Evolutionary conservation across 768 basidiomycete species (phyloP), one percentile per base, ranked within the genome.

Genomic region (Leccinum rimulosum): DNA sequence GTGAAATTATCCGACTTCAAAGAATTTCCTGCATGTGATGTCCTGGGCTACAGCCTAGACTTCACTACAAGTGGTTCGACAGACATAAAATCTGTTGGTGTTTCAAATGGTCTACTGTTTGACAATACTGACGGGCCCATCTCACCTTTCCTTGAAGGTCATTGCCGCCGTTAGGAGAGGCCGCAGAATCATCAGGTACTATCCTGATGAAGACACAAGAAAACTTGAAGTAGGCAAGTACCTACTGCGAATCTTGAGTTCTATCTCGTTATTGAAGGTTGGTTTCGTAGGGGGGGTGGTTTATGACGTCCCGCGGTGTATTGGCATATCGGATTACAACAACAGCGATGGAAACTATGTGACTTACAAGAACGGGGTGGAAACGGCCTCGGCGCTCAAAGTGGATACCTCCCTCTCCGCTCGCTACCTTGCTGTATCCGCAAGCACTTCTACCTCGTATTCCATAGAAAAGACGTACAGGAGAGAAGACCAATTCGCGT

Each of bases 401-500:
- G 15, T 19, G 4, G 51, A 58, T 48, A 17, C 31, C 6, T 47
- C 52, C 5, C 51, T 58, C 33, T 58, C 57, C 11, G 47, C 56
- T 10, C 59, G 59, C 47, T 60, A 60, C 22, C 55, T 60, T 15
- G 56, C 55, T 5, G 59, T 60, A 19, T 57, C 64, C 6, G 63
- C 58, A 12, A 56, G 58, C 28, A n/a, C 58, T 19, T 64, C 64
- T 35, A n/a, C 22, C 12, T 62, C 62, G 15, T 62, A 62, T 43
- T 47, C 62, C n/a, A 51, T 58, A 38, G 50, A 57, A 15, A 63
- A 63, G 52, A 53, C 61, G 2, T 54, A 53, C 52, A 56, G 50
- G 35, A 52, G 63, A 30, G 58, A 64, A 43, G 52, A 55, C 15
- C 63, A 64, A 48, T 64, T 43, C 36, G 63, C 63, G n/a, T 52